A percentile compares a stretch with the other conserved stretches of the same genome.
These are phyloP conservation scores for Rosa lucieae DNA, from an alignment of 306 rosid species.

Conservation along the genomic window DNA sequence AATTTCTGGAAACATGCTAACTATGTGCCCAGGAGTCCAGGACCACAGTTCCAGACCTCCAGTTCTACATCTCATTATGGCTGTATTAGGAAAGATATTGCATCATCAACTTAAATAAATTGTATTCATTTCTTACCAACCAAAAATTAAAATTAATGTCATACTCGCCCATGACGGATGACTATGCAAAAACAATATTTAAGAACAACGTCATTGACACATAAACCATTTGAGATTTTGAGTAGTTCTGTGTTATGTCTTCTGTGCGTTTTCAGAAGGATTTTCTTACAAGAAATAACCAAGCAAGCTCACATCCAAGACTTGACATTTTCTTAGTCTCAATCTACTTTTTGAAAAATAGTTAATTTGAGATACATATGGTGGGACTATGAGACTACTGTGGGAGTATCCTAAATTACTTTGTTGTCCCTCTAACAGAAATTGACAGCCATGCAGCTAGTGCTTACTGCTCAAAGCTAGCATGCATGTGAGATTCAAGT, in stretches of 20 bases:
- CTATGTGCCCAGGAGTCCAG: background rate
- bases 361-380: background rate
- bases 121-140: background rate
- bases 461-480: constrained; percentile 5
- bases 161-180: background rate
- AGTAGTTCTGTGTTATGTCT: background rate
- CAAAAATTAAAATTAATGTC: background rate
- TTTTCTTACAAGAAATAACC: background rate
- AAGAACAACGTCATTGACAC: background rate
- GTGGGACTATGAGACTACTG: background rate
- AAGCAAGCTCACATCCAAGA: background rate
- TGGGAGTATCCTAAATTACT: constrained; percentile 9
- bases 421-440: constrained; percentile 16
- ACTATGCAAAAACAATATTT: background rate
- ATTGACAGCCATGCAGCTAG: constrained; percentile 16
- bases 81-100: background rate
- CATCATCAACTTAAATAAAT: background rate
- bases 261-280: background rate
- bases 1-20: constrained; percentile 6
- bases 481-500: constrained; percentile 26
- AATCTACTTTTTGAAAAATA: background rate
- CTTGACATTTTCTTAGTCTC: background rate
- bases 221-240: background rate
- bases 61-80: background rate
- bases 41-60: background rate